These are phyloP conservation scores for Cryptococcus sp. DNA, from an alignment of 1,284 basidiomycete species.

Conservation along the genomic window DNA sequence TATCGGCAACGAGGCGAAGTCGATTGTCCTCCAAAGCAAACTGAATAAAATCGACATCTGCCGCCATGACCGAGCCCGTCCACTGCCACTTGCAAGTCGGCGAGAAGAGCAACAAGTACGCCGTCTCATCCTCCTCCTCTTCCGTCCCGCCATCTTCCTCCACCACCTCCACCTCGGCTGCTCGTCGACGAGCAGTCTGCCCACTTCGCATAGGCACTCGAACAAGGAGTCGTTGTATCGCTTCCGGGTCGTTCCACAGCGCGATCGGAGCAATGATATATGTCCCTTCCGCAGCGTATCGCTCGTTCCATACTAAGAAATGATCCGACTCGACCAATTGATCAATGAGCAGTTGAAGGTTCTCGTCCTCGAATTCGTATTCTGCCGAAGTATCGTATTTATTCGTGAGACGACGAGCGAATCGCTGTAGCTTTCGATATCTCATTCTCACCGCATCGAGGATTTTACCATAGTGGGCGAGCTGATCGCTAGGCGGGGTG, in stretches of 20 bases:
- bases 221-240: conserved; percentile 71
- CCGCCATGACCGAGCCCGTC: conserved; percentile 78
- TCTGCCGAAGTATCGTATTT: conserved; percentile 95
- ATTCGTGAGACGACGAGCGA: conserved; percentile 73
- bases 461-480: conserved; percentile 87
- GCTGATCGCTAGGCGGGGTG: conserved; percentile 76
- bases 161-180: conserved; percentile 50
- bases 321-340: conserved; percentile 81
- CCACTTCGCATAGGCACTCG: not conserved
- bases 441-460: conserved; percentile 88
- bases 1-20: conserved; percentile 80
- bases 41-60: conserved; percentile 61
- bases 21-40: conserved; percentile 76
- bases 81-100: conserved; percentile 86
- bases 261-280: conserved; percentile 84
- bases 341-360: conserved; percentile 74
- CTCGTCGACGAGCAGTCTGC: not conserved
- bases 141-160: conserved; percentile 49
- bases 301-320: conserved; percentile 88
- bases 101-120: conserved; percentile 80
- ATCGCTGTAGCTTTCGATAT: conserved; percentile 89
- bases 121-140: conserved; percentile 45
- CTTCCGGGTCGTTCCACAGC: conserved; percentile 75
- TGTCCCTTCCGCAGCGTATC: conserved; percentile 84
- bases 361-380: conserved; percentile 75